phyloP scores from a whole-genome alignment of 345 rosid genomes.

The Rhizophora mangle region DNA sequence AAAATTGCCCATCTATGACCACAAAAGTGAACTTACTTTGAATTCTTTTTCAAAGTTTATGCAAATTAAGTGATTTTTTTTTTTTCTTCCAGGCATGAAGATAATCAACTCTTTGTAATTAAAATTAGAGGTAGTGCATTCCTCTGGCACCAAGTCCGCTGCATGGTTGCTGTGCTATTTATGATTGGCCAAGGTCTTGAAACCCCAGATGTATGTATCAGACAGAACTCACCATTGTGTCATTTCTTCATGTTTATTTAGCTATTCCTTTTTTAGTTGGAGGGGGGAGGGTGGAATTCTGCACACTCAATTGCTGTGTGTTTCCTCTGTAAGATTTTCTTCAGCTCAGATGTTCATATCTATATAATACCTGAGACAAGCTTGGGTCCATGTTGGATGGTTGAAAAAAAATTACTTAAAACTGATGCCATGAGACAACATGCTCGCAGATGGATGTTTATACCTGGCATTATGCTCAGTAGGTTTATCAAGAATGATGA shows the following conservation, averaged over 20 bases:
- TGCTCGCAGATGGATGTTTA: too few relatives aligned
- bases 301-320: background rate
- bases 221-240: conserved; percentile 9
- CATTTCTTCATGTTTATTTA: conserved; percentile 11
- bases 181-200: conserved; percentile 90
- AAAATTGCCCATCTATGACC: background rate
- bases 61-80: conserved; percentile 16
- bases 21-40: background rate
- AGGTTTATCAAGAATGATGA: too few relatives aligned
- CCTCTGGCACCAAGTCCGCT: conserved; percentile 92
- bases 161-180: conserved; percentile 87
- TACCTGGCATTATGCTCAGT: too few relatives aligned
- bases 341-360: background rate
- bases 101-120: conserved; percentile 59
- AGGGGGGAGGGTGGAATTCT: background rate
- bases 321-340: background rate
- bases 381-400: background rate
- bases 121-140: conserved; percentile 86
- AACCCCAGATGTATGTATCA: conserved; percentile 61
- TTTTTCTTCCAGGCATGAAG: conserved; percentile 47
- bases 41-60: conserved; percentile 9
- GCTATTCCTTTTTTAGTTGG: background rate
- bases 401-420: background rate
- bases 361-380: background rate
- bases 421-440: background rate